Base-by-base conservation (phyloP, 805 yeast species). In the Starmerella sirachaensis region DNA sequence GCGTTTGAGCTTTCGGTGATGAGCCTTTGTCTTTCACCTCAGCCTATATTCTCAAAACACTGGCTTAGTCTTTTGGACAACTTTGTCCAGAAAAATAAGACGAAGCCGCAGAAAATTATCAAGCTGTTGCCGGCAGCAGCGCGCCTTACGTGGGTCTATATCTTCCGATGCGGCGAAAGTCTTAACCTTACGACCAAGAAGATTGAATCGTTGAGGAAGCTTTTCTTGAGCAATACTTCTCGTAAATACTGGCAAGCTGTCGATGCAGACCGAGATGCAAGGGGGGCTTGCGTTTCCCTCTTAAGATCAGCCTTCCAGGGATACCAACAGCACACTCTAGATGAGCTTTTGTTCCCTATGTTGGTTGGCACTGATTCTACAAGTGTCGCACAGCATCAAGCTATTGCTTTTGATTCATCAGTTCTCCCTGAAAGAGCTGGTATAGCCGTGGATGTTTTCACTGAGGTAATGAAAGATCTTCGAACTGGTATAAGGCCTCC, bases 161-260 rank as follows among this genome's bases (percentile, higher is more conserved):
- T 85, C 18, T 83, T 77, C 57, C 65, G 97, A 45, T 74, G 85
- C 47, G 72, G 93, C 0, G 98, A 93, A 48, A 79, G 96, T 0
- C 61, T 88, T 49, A 91, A 88, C 54, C 78, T 81, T 41, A 85
- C 94, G 0, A 75, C 86, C 3, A 77, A 85, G 51, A 78, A 77
- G 38, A 64, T 91, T 34, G 93, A 79, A 41, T 52, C 60, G 2
- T 60, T 91, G 23, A 74, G 78, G 40, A 68, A 70, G 33, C 44
- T 72, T 4, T 56, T 81, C 29, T 62, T 86, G 18, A 43, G 55
- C 11, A 61, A 62, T 27, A 70, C 38, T 3, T 29, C 69, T 41
- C 82, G 80, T 47, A 81, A 77, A 46, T 74, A 74, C 27, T 88
- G 96, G 96, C 59, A 47, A 26, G 34, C 45, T 1, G 25, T 46